Base-by-base conservation (phyloP, 768 basidiomycete species). In the Suillus decipiens region DNA sequence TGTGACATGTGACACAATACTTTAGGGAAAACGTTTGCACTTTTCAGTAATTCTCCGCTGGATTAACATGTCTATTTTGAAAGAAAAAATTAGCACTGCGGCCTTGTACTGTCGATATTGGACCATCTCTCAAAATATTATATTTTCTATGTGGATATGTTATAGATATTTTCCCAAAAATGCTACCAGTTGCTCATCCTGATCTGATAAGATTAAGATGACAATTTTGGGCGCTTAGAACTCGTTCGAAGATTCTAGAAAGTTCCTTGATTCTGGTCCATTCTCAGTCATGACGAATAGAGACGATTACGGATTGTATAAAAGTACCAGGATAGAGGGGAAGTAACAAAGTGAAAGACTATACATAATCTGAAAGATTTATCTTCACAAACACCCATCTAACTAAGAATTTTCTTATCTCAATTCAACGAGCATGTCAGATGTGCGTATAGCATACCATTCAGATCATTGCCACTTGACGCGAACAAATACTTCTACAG, bases 231-330 rank as follows among this genome's bases (percentile, higher is more conserved):
- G 55, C n/a, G 42, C 36, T 43, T 39, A 34, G 31, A 31, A 31
- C n/a, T 34, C 14, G 41, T 41, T 39, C 50, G 66, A 76, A 75
- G 59, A 50, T 75, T 75, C 73, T 71, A 76, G 73, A 75, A 75
- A 45, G 68, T 75, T 73, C 75, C 37, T 63, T 19, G 58, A 34
- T 10, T 43, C 51, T 51, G 60, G 34, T 36, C 17, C 17, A 56
- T 47, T 58, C 53, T 63, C 60, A 15, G 15, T 17, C 42, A n/a
- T 42, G 48, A 48, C 45, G 45, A 14, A 14, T 37, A 10, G 11
- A 12, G 36, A 37, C 8, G 11, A 48, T 48, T 48, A 51, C 28
- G 65, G 64, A 47, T 63, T 56, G 55, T 69, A 73, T 75, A 74
- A 58, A 47, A 60, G 57, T 64, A 51, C 33, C 62, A 56, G 34